These are phyloP conservation scores for Penicillium sp. DNA, from an alignment of 2,329 filamentous ascomycete genomes.

Conservation along the genomic window DNA sequence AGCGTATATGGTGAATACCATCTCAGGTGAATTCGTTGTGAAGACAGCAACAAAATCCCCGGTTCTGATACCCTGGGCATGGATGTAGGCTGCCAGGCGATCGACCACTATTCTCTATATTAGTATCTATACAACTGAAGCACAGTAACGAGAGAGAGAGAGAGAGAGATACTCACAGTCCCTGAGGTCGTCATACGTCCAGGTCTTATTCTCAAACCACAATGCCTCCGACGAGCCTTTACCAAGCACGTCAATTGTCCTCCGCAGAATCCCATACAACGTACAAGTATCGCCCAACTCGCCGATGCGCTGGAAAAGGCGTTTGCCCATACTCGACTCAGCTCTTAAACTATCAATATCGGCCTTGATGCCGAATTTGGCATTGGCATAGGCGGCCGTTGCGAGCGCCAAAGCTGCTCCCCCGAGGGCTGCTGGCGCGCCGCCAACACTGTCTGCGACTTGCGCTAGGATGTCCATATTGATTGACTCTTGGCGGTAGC, in stretches of 20 bases:
- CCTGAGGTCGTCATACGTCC: constrained; percentile 46
- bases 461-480: constrained; percentile 11
- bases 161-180: constrained; percentile 29
- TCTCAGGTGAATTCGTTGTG: constrained; percentile 48
- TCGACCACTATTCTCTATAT: constrained; percentile 35
- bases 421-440: constrained; percentile 6
- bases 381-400: constrained; percentile 41
- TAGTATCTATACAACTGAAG: constrained; percentile 1
- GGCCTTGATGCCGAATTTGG: constrained; percentile 38
- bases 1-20: constrained; percentile 43
- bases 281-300: constrained; percentile 38
- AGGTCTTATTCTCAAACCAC: constrained; percentile 48
- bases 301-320: constrained; percentile 33
- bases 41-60: constrained; percentile 46
- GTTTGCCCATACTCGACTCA: constrained; percentile 31
- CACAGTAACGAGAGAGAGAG: too few species aligned
- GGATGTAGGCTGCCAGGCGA: constrained; percentile 41
- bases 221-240: constrained; percentile 38
- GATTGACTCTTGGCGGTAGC: background rate
- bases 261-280: constrained; percentile 42
- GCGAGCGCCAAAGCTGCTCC: constrained; percentile 34
- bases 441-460: constrained; percentile 5
- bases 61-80: constrained; percentile 31
- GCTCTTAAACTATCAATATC: constrained; percentile 35
- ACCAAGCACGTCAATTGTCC: constrained; percentile 37